phyloP scores from a whole-genome alignment of 2,329 filamentous ascomycete genomes.

The Dactylellina leptospora region DNA sequence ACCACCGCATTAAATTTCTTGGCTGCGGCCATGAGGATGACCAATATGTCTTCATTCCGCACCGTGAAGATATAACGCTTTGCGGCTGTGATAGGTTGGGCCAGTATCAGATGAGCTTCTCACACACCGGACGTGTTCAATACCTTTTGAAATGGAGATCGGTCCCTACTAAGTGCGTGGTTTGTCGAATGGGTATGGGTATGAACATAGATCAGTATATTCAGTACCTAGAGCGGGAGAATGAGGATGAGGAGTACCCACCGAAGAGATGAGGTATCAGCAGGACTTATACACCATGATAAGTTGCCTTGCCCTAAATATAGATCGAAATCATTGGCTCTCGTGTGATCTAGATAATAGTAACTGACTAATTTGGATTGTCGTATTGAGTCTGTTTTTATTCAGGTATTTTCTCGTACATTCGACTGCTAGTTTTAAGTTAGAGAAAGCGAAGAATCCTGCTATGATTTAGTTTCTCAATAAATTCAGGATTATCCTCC shows the following conservation, averaged over 20 bases:
- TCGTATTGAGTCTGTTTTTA: too few species aligned
- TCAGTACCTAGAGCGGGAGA: background rate
- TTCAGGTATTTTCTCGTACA: too few species aligned
- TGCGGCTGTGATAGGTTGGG: constrained; percentile 19
- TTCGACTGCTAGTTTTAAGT: background rate
- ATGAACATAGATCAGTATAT: constrained; percentile 33
- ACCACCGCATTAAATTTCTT: constrained; percentile 22
- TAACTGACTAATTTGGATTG: background rate
- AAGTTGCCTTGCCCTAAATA: background rate
- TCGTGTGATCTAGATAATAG: background rate
- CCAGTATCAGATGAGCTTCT: background rate
- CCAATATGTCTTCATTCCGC: constrained; percentile 20
- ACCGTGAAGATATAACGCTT: background rate
- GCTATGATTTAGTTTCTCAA: too few species aligned
- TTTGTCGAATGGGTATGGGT: background rate
- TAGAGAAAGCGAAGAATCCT: background rate
- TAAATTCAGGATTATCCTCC: too few species aligned
- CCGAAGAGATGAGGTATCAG: background rate
- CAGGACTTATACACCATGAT: background rate
- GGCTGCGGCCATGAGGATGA: constrained; percentile 10
- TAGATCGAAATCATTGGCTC: background rate
- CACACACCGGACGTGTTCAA: background rate
- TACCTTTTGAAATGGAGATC: background rate
- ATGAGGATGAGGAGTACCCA: background rate
- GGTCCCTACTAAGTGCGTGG: background rate